Percentiles rank a stretch among this genome's conserved stretches.
Conservation (phyloP, 179 eudicot species). For the Spergularia azorica region DNA sequence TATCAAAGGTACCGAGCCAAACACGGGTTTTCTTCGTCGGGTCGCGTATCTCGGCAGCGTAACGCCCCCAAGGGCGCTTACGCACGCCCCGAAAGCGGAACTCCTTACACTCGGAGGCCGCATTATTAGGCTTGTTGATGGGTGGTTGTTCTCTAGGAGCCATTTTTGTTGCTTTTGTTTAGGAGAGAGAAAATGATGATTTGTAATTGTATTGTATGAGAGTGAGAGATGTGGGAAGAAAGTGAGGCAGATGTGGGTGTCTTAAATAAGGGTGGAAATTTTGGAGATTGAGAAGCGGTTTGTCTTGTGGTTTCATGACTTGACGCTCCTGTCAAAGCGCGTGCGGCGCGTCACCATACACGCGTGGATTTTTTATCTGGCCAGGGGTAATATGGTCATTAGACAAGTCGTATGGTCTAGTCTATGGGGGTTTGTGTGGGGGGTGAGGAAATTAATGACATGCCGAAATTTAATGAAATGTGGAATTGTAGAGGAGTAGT, state of each 20-base stretch:
- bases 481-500: no score
- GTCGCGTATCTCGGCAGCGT: conserved; percentile 40
- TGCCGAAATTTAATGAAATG: no score
- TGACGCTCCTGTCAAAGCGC: conserved; percentile 4
- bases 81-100: conserved; percentile 31
- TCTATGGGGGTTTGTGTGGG: no score
- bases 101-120: background rate
- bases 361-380: no score
- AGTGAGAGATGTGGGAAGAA: conserved; percentile 14
- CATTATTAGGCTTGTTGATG: background rate
- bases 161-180: background rate
- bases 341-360: background rate
- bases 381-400: no score
- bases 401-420: no score
- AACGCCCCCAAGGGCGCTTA: conserved; percentile 38
- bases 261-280: conserved; percentile 14
- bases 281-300: background rate
- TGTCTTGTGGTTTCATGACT: background rate
- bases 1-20: conserved; percentile 35
- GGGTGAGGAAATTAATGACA: no score
- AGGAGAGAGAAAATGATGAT: background rate
- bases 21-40: conserved; percentile 33
- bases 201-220: background rate
- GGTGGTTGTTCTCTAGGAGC: conserved; percentile 16
- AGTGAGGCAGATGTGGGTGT: conserved; percentile 13